Evolutionary conservation across 345 rosid species (phyloP), one percentile per base, ranked within the genome.

Genomic region (Pseudoturritis turrita): DNA sequence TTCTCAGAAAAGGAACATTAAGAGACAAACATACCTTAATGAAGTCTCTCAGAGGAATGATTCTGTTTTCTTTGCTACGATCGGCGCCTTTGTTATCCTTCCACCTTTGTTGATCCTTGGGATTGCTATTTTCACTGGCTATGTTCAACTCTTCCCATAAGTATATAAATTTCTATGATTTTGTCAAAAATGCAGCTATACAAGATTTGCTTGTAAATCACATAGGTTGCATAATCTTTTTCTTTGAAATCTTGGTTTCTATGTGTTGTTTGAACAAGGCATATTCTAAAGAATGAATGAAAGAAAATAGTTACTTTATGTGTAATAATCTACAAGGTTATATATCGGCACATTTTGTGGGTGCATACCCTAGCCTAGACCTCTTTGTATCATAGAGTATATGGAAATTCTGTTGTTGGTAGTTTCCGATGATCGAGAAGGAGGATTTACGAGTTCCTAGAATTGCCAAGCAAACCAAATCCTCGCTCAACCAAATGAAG

Each of bases 1-100:
- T 75, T 91, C 97, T 31, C 97, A 94, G 86, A 94, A 88, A 88
- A 87, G 98, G 74, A 94, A 94, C 77, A 91, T 94, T 26, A 89
- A 53, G 80, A 88, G 98, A 59, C 97, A 94, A 78, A 73, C 85
- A 22, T 86, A 91, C 73, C 79, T 94, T 57, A 45, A 83, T 7
- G 91, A 94, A 70, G 98, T 89, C 14, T 91, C 98, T 66, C 86
- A 56, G 68, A 94, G 97, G 83, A 91, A 94, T 47, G 97, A 94
- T 72, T 84, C 95, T 1, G 83, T 78, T 75, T 89, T 94, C 89
- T 91, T 91, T 36, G 90, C 98, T 53, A 89, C 96, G 6, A 80
- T 94, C 8, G 98, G 93, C 11, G 97, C 93, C 19, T 91, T 94
- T 73, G 87, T 91, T 2, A 39, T 94, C 55, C 90, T 91, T 58